Conservation (phyloP, 306 rosid genomes). For the Vicia sativa region DNA sequence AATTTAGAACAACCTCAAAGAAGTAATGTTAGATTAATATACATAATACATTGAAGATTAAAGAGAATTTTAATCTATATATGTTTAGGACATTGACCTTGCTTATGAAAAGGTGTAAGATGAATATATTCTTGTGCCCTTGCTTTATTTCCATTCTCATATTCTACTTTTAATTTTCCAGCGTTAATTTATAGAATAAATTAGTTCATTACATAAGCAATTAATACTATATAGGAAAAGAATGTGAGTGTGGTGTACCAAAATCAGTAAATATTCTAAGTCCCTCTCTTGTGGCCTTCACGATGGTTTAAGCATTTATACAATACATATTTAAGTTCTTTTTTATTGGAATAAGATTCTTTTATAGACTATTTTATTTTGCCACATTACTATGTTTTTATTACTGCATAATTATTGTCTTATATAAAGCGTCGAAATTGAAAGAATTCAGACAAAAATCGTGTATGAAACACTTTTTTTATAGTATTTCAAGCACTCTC, state of each 20-base stretch:
- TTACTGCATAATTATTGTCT: constrained; percentile 36
- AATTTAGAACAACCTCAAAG: constrained; percentile 43
- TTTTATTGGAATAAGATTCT: constrained; percentile 39
- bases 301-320: constrained; percentile 31
- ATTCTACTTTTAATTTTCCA: constrained; percentile 19
- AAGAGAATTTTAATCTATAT: constrained; percentile 39
- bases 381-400: constrained; percentile 29
- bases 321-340: neutral
- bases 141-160: constrained; percentile 26
- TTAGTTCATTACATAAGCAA: constrained; percentile 8
- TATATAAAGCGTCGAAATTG: no score
- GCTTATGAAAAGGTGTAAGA: constrained; percentile 37
- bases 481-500: no score
- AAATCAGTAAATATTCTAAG: constrained; percentile 37
- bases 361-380: constrained; percentile 16
- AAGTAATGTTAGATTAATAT: constrained; percentile 24
- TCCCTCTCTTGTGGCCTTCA: constrained; percentile 32
- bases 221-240: constrained; percentile 12
- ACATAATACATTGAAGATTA: neutral
- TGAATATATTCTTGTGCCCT: constrained; percentile 61
- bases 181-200: neutral
- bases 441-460: no score
- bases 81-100: constrained; percentile 43
- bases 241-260: constrained; percentile 28
- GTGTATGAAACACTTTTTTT: no score